These are phyloP conservation scores for Eimeria praecox DNA, from an alignment of 169 alveolate species.

Conservation along the genomic window DNA sequence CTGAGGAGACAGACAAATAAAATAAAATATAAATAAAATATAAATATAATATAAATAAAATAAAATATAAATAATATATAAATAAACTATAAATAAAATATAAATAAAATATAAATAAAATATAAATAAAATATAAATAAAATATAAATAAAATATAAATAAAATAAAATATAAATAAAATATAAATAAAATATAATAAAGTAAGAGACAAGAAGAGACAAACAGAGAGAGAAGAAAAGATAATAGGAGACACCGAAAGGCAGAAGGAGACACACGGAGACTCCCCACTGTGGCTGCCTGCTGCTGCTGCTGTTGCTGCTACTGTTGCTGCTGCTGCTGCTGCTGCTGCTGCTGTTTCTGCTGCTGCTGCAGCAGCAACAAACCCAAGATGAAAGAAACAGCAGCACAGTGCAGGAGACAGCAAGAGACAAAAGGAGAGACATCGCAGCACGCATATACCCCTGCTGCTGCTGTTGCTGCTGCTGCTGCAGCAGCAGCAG, in stretches of 20 bases:
- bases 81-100: neutral
- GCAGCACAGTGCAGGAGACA: too few relatives aligned
- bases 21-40: neutral
- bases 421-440: too few relatives aligned
- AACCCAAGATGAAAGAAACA: too few relatives aligned
- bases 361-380: neutral
- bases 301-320: neutral
- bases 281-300: neutral
- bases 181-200: neutral
- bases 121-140: too few relatives aligned
- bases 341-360: neutral
- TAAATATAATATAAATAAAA: neutral
- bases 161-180: neutral
- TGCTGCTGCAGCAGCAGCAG: conserved; percentile 24
- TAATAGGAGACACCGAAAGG: neutral
- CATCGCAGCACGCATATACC: too few relatives aligned
- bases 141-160: neutral
- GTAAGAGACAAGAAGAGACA: neutral
- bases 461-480: neutral
- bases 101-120: too few relatives aligned
- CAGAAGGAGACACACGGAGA: neutral
- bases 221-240: neutral
- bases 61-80: neutral
- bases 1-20: conserved; percentile 22
- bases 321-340: neutral